Base-by-base conservation (phyloP, 192 early-diverging fungal species). In the Thamnidium elegans region DNA sequence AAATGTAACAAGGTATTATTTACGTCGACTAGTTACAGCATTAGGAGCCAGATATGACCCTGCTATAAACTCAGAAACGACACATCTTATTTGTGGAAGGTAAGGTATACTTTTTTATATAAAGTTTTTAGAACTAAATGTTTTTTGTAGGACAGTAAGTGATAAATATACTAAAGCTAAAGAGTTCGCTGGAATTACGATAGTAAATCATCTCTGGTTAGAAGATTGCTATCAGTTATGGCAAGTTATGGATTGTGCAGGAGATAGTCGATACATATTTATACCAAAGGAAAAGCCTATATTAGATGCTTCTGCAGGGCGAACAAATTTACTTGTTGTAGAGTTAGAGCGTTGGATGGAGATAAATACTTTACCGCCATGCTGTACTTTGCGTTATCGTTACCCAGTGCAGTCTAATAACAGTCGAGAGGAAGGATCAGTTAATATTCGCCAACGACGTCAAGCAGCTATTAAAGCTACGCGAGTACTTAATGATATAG, bases 121-220 rank as follows among this genome's bases (percentile, higher is more conserved):
- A 15, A 1, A 48, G 20, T 47, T 21, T 31, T 1, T 43, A 42
- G 13, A 15, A 31, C 30, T 59, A 30, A 30, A 14, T 64, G 10
- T 32, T 15, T 43, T 10, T 26, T 26, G 26, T 64, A 88, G 86
- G 26, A 77, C 74, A 2, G 70, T 64, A 8, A 89, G 92, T 15
- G 77, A 79, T 51, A 95, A 95, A 68, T 90, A 82, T 63, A 58
- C 63, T 39, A 71, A 69, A 45, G 91, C 87, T 1, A 55, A 80
- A 11, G 76, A 84, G 47, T 89, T 89, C 84, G 19, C 32, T 17
- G 84, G 87, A 50, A 67, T 90, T 7, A 72, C 84, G 20, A 72
- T 91, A 5, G 80, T 93, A 7, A 94, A 95, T 71, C 93, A 95
- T 72, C 50, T 92, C 15, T 95, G 93, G 93, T 59, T 95, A 0